These are phyloP conservation scores for Mariannaea sp. DNA, from an alignment of 2,329 filamentous ascomycete species.

Conservation along the genomic window DNA sequence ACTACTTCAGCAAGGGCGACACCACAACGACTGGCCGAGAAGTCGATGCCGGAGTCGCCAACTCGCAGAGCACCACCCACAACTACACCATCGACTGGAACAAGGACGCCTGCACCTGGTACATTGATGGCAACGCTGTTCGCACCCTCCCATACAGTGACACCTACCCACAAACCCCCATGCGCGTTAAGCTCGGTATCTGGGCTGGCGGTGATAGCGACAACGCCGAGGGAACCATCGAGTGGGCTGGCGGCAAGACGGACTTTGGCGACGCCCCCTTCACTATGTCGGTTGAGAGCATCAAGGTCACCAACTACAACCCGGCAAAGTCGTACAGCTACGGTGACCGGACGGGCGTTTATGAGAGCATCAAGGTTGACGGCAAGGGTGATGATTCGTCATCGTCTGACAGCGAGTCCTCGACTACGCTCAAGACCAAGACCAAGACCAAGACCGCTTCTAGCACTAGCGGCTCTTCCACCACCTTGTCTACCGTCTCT, in stretches of 20 bases:
- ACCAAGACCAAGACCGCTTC: neutral
- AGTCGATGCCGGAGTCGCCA: conserved; percentile 59
- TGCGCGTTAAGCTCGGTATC: conserved; percentile 67
- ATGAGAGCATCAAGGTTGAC: conserved; percentile 34
- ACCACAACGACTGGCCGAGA: conserved; percentile 70
- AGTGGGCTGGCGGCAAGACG: conserved; percentile 68
- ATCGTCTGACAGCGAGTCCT: neutral
- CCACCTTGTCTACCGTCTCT: neutral
- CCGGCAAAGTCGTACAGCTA: conserved; percentile 43
- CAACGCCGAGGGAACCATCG: conserved; percentile 60
- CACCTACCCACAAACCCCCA: conserved; percentile 71
- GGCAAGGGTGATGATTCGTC: neutral
- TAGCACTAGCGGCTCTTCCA: neutral
- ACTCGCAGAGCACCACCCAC: conserved; percentile 62
- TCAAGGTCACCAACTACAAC: conserved; percentile 51
- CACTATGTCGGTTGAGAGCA: conserved; percentile 59
- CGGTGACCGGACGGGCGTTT: conserved; percentile 32
- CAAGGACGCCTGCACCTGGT: conserved; percentile 64
- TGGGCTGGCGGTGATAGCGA: conserved; percentile 52
- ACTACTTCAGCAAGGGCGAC: conserved; percentile 79
- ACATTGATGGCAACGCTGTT: conserved; percentile 62
- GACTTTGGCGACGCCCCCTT: conserved; percentile 53
- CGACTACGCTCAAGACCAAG: neutral
- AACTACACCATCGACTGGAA: conserved; percentile 73
- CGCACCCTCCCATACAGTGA: conserved; percentile 60